Evolutionary conservation across 2,329 filamentous ascomycete species (phyloP), one percentile per base, ranked within the genome.

Genomic region (Penicillium sp.): DNA sequence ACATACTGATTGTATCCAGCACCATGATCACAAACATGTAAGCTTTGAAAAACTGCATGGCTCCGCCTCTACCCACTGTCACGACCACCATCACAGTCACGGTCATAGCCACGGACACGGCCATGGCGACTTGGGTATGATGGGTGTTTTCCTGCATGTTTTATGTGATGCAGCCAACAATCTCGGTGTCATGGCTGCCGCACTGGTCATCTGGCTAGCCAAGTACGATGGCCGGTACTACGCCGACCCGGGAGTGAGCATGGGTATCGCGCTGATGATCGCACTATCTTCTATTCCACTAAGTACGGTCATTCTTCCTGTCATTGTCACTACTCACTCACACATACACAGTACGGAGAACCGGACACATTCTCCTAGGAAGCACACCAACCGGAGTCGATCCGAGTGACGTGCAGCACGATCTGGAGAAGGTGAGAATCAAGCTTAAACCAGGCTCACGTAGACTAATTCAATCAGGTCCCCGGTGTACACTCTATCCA

Each of bases 111-210:
- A 62, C 46, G 55, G 59, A 12, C 62, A 69, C 23, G 61, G 58
- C 23, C 61, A 67, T 39, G 57, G 56, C 49, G 83, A 90, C 62
- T 73, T 90, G n/a, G 85, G 83, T 9, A 84, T 88, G 75, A 71
- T 87, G 53, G 86, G 83, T 1, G 85, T 88, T 1, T 62, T 90
- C 9, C 69, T 88, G 12, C 87, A 91, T 60, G 79, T 90, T 24
- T 61, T 87, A 2, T 83, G 86, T 28, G 87, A 91, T 60, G 84
- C 85, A 4, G 75, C 86, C 54, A 90, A 89, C 70, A 91, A 91
- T 58, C 66, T 89, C 9, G 86, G 86, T 8, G 86, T 91, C 51
- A 88, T 89, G 42, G 72, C 84, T 31, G 80, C 86, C 0, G 85
- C 84, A 0, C 61, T 84, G 2, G 75, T 88, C 28, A 86, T 90